Evolutionary conservation across 768 basidiomycete species (phyloP).

Genomic region (Amanita pallidorosea): DNA sequence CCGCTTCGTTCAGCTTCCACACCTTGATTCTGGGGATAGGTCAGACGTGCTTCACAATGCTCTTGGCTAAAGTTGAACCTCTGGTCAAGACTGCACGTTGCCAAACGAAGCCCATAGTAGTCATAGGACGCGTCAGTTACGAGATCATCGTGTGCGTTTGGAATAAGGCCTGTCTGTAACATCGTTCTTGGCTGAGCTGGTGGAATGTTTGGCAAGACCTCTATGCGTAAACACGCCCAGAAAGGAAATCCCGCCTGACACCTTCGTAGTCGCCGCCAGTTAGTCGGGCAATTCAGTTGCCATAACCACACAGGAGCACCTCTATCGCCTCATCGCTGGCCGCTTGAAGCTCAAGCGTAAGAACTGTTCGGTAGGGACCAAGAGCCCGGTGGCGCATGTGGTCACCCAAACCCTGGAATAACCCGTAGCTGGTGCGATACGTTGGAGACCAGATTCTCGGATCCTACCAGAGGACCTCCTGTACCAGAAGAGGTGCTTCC

Average conservation of each 20-base stretch:
- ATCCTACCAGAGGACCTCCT: background rate
- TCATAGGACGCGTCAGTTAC: slow-evolving; percentile 85
- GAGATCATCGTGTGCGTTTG: slow-evolving; percentile 69
- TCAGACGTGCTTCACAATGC: slow-evolving; percentile 4
- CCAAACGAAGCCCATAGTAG: slow-evolving; percentile 77
- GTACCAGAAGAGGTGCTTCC: background rate
- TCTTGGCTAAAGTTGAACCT: slow-evolving; percentile 30
- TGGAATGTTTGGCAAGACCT: background rate
- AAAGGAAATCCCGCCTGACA: background rate
- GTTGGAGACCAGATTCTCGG: background rate
- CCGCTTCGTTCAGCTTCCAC: slow-evolving; percentile 68
- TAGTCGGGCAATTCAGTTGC: too few relatives aligned
- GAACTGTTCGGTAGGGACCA: background rate
- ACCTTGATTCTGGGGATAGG: slow-evolving; percentile 59
- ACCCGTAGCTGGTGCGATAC: too few relatives aligned
- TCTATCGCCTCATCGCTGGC: too few relatives aligned
- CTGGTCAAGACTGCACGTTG: slow-evolving; percentile 78
- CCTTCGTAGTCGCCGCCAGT: background rate
- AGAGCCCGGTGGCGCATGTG: background rate
- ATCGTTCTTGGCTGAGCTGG: slow-evolving; percentile 19
- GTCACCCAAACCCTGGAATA: background rate
- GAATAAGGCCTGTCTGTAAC: slow-evolving; percentile 75
- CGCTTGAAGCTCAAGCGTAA: background rate
- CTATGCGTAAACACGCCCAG: background rate
- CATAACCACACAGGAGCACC: background rate